Percentiles rank a stretch among this genome's conserved stretches.
Evolutionary conservation across 441 rosid genomes (phyloP).

Genomic region (Hura crepitans): DNA sequence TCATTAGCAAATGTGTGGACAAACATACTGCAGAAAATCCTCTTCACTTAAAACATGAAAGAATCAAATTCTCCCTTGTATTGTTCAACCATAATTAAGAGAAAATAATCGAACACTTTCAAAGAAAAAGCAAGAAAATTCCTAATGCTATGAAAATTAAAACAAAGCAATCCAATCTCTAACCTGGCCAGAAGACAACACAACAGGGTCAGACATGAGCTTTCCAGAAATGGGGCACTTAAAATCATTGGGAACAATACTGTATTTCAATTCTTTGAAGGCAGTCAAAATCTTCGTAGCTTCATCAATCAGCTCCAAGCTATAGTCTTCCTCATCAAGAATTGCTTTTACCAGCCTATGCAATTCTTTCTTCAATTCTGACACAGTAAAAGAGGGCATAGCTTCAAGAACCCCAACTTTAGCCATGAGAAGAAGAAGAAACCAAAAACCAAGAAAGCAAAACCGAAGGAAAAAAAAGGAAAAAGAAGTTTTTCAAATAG

Average conservation of each 20-base stretch:
- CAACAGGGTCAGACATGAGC: constrained; percentile 81
- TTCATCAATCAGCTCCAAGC: constrained; percentile 46
- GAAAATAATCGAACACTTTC: too few species aligned
- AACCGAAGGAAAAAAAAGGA: neutral
- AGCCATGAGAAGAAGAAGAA: constrained; percentile 9
- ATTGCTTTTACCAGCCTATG: constrained; percentile 51
- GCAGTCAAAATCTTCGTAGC: constrained; percentile 45
- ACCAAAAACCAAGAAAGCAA: too few species aligned
- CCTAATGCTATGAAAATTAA: neutral
- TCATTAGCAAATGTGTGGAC: neutral
- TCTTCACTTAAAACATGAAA: too few species aligned
- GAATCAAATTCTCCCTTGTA: too few species aligned
- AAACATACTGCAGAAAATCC: too few species aligned
- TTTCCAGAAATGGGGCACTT: constrained; percentile 74
- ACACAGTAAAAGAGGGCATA: constrained; percentile 32
- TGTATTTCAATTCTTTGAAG: constrained; percentile 39
- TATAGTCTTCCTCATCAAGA: constrained; percentile 42
- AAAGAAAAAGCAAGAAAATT: too few species aligned
- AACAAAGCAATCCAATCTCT: neutral
- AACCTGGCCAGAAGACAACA: constrained; percentile 83
- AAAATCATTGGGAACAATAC: constrained; percentile 51
- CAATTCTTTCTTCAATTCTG: constrained; percentile 58
- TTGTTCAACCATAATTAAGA: too few species aligned
- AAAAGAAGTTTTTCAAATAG: neutral
- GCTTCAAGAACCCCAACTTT: constrained; percentile 14